Evolutionary conservation across 2,329 filamentous ascomycete species (phyloP).

Genomic region (Alternaria postmessia): DNA sequence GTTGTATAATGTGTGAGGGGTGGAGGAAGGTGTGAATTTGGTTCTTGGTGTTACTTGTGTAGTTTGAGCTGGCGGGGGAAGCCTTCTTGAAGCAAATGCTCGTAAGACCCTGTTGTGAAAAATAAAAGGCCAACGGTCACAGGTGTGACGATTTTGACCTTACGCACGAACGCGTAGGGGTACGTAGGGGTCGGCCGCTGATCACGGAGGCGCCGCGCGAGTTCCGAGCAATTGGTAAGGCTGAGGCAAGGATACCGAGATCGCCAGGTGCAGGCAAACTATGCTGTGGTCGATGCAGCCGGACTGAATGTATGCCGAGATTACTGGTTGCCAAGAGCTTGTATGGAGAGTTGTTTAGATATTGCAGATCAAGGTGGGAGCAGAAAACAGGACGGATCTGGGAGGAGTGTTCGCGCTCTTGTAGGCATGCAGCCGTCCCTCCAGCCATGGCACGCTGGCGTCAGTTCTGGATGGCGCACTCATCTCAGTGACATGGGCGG

Average conservation of each 20-base stretch:
- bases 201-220: constrained; percentile 17
- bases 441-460: constrained; percentile 20
- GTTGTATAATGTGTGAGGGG: constrained; percentile 14
- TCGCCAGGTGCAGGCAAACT: constrained; percentile 10
- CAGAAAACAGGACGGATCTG: constrained; percentile 5
- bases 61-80: constrained; percentile 1
- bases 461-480: constrained; percentile 23
- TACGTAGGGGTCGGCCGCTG: constrained; percentile 29
- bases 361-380: constrained; percentile 6
- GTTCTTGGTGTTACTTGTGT: not conserved
- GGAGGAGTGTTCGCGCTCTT: constrained; percentile 35
- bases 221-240: constrained; percentile 26
- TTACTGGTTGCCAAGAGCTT: not conserved
- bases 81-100: constrained; percentile 20
- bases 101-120: constrained; percentile 20
- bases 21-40: not conserved
- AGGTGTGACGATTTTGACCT: constrained; percentile 18
- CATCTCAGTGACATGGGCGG: constrained; percentile 28
- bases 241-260: constrained; percentile 25
- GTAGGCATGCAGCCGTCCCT: constrained; percentile 25
- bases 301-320: constrained; percentile 7
- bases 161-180: constrained; percentile 23
- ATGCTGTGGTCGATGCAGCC: not conserved
- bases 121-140: constrained; percentile 15
- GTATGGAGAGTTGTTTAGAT: not conserved